Evolutionary conservation across 2,329 filamentous ascomycete genomes (phyloP).

Genomic region (Penicillium griseofulvum): DNA sequence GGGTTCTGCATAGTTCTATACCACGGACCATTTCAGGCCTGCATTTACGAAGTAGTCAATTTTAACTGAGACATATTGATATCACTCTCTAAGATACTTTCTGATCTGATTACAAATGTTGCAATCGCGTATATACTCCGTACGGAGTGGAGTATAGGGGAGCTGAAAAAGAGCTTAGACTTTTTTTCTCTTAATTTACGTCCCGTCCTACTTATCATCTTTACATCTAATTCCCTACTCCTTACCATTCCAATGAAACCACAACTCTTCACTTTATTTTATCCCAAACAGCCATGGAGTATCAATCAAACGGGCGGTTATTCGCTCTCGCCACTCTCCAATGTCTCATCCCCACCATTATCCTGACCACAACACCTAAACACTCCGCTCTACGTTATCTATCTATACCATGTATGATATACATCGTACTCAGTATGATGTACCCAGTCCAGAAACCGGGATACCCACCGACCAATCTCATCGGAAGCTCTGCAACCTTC

Average conservation of each 20-base stretch:
- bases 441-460: neutral
- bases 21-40: too few relatives aligned
- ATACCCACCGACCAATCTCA: neutral
- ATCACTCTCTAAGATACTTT: too few relatives aligned
- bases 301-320: neutral
- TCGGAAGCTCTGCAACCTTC: slow-evolving; percentile 1
- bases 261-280: neutral
- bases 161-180: too few relatives aligned
- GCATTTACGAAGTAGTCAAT: too few relatives aligned
- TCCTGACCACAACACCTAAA: slow-evolving; percentile 12
- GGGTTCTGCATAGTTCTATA: too few relatives aligned
- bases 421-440: slow-evolving; percentile 3
- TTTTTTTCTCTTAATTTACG: too few relatives aligned
- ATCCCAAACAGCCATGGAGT: neutral
- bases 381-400: slow-evolving; percentile 12
- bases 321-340: neutral
- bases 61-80: too few relatives aligned
- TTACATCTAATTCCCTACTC: too few relatives aligned
- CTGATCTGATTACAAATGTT: too few relatives aligned
- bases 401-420: slow-evolving; percentile 9
- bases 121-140: too few relatives aligned
- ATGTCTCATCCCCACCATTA: slow-evolving; percentile 1
- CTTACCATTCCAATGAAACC: neutral
- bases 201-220: too few relatives aligned
- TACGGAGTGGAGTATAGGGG: too few relatives aligned